Evolutionary conservation across 306 rosid genomes (phyloP).

Genomic region (Inga oerstediana): DNA sequence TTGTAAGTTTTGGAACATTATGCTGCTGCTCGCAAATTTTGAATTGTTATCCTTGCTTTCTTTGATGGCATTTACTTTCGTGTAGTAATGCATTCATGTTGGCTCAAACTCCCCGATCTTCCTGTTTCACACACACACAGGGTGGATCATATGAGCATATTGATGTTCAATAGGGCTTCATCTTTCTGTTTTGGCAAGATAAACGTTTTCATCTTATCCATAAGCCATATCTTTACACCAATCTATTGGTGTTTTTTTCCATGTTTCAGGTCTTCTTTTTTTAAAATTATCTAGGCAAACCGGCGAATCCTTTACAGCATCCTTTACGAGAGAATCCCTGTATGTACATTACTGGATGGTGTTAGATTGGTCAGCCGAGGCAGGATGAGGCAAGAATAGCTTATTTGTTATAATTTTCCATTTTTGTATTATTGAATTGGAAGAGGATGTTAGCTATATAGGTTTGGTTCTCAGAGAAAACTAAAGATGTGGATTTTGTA

Average conservation of each 20-base stretch:
- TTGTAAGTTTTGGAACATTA: conserved; percentile 43
- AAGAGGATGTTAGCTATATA: conserved; percentile 35
- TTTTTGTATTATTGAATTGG: conserved; percentile 31
- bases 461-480: conserved; percentile 28
- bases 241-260: not conserved
- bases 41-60: not conserved
- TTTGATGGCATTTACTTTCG: conserved; percentile 4
- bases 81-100: conserved; percentile 9
- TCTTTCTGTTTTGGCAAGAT: not conserved
- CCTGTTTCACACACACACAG: not conserved
- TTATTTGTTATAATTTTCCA: conserved; percentile 22
- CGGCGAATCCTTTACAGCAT: conserved; percentile 28
- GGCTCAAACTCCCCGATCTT: not conserved
- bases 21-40: not conserved
- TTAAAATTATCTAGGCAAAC: conserved; percentile 26
- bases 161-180: not conserved
- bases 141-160: not conserved
- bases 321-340: conserved; percentile 36
- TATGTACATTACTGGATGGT: conserved; percentile 62
- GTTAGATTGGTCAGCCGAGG: conserved; percentile 29
- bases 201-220: not conserved
- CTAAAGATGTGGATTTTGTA: conserved; percentile 33
- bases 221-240: conserved; percentile 8
- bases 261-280: conserved; percentile 44
- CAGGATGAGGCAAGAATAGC: conserved; percentile 45